phyloP scores from a whole-genome alignment of 1,284 basidiomycete species.

The Cystobasidiaceae sp. region DNA sequence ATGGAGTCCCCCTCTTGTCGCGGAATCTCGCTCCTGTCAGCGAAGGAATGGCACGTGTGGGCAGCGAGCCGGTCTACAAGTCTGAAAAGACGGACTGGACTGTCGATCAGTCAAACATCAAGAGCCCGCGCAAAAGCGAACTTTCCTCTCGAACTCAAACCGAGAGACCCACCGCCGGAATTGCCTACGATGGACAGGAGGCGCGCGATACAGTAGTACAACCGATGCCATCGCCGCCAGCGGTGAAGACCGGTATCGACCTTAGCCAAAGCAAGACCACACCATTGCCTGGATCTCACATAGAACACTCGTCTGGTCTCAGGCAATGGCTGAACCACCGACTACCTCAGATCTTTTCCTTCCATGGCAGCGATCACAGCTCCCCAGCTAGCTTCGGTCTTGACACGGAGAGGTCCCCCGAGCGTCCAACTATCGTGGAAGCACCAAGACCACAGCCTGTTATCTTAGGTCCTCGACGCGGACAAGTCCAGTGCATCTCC shows the following conservation, averaged over 20 bases:
- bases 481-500: slow-evolving; percentile 35
- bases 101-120: no score
- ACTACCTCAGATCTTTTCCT: neutral
- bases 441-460: neutral
- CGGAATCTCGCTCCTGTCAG: no score
- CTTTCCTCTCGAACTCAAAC: no score
- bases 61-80: no score
- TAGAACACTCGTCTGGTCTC: neutral
- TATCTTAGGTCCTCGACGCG: slow-evolving; percentile 33
- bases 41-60: no score
- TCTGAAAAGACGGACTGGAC: no score
- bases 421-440: neutral
- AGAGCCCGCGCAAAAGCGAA: no score
- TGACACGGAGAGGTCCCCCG: neutral
- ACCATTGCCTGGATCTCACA: neutral
- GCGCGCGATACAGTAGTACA: neutral
- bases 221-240: no score
- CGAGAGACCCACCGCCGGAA: no score
- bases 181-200: no score
- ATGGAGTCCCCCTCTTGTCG: neutral
- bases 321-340: slow-evolving; percentile 24
- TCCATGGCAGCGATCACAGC: no score
- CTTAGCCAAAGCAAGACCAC: neutral
- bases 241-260: neutral
- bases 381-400: neutral